Evolutionary conservation across 2,329 filamentous ascomycete species (phyloP).

Genomic region (Penicillium sp.): DNA sequence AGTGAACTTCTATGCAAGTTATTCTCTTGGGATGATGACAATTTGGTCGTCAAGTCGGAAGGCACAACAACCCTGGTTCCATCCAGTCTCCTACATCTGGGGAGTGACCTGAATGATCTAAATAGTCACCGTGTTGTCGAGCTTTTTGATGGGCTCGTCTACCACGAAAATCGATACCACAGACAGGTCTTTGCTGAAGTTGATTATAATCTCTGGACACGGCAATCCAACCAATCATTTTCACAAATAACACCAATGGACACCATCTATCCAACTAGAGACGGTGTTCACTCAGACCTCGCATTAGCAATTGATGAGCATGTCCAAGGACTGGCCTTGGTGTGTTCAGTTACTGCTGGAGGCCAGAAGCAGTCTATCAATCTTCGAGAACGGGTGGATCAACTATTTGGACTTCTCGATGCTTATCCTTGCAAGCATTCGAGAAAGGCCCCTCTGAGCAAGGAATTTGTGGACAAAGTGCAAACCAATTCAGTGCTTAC

Average conservation of each 20-base stretch:
- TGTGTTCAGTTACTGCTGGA: background rate
- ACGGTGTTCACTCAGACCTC: background rate
- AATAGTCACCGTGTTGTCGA: background rate
- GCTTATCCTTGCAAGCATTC: background rate
- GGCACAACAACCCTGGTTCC: background rate
- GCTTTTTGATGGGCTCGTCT: background rate
- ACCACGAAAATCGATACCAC: background rate
- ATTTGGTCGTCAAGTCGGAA: background rate
- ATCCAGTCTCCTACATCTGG: background rate
- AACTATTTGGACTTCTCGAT: background rate
- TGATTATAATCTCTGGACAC: background rate
- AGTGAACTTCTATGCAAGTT: background rate
- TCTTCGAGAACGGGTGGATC: background rate
- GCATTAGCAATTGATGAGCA: background rate
- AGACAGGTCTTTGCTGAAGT: background rate
- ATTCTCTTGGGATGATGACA: background rate
- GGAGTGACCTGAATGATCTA: background rate
- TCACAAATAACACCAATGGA: background rate
- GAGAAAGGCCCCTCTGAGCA: background rate
- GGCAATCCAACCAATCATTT: background rate
- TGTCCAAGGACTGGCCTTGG: background rate
- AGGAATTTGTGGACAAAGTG: background rate
- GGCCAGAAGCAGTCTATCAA: background rate
- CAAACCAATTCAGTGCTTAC: background rate
- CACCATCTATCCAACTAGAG: background rate